Percentiles rank a stretch among this genome's conserved stretches.
Evolutionary conservation across 106 monocot species (phyloP).

Genomic region (Allium sativum): DNA sequence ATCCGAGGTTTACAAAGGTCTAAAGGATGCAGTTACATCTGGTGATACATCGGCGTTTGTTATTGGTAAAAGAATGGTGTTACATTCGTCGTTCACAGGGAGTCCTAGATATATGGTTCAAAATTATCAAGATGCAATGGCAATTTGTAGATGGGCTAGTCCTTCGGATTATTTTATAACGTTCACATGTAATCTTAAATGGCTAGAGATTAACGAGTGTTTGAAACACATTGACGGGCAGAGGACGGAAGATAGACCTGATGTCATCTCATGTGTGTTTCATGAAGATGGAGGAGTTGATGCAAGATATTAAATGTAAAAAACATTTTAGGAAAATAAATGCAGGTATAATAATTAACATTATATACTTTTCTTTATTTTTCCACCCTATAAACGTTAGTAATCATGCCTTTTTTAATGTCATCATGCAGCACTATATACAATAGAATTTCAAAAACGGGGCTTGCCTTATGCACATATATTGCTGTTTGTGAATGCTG

Average conservation of each 20-base stretch:
- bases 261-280: slow-evolving; percentile 9
- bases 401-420: not conserved
- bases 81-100: too few species aligned
- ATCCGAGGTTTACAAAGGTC: not conserved
- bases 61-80: too few species aligned
- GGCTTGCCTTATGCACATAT: slow-evolving; percentile 15
- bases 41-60: too few species aligned
- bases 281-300: slow-evolving; percentile 8
- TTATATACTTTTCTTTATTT: too few species aligned
- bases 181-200: slow-evolving; percentile 20
- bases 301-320: not conserved
- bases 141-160: slow-evolving; percentile 1
- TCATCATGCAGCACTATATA: slow-evolving; percentile 3
- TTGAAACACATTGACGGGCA: not conserved
- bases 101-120: slow-evolving; percentile 2
- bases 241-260: slow-evolving; percentile 7
- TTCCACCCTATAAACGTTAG: too few species aligned
- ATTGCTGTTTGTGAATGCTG: not conserved
- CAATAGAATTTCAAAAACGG: slow-evolving; percentile 1
- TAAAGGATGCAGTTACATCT: too few species aligned
- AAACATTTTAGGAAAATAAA: not conserved
- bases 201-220: slow-evolving; percentile 5
- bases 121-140: slow-evolving; percentile 24
- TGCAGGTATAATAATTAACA: not conserved
- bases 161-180: slow-evolving; percentile 14